Conservation (phyloP, 495 filamentous ascomycete genomes). For the Trypethelium eluteriae region DNA sequence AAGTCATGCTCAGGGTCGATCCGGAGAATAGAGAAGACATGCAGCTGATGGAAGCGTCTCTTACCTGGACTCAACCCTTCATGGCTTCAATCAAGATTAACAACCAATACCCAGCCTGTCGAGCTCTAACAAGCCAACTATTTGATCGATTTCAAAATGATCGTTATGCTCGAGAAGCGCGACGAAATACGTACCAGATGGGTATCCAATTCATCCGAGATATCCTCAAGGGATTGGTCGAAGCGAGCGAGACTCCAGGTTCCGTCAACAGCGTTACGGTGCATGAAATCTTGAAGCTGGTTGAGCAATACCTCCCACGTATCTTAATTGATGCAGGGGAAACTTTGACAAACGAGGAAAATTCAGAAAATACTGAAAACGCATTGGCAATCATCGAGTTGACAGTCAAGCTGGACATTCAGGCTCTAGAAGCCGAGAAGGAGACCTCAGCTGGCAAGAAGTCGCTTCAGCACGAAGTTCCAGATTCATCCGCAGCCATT, state of each 20-base stretch:
- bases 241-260: background rate
- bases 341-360: background rate
- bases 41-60: constrained; percentile 50
- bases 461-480: constrained; percentile 56
- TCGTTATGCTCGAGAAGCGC: constrained; percentile 25
- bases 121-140: constrained; percentile 60
- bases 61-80: constrained; percentile 68
- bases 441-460: constrained; percentile 52
- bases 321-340: background rate
- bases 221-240: constrained; percentile 7
- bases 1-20: constrained; percentile 50
- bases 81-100: constrained; percentile 64
- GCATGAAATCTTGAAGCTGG: background rate
- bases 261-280: background rate
- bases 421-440: constrained; percentile 63
- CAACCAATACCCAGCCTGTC: constrained; percentile 64
- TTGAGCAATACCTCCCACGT: constrained; percentile 3
- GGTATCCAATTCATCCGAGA: constrained; percentile 42
- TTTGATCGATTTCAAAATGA: constrained; percentile 56
- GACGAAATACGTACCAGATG: constrained; percentile 36
- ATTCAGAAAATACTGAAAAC: constrained; percentile 16
- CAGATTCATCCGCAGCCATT: constrained; percentile 54
- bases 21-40: constrained; percentile 48
- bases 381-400: constrained; percentile 57
- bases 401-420: constrained; percentile 67